A percentile compares a stretch with the other conserved stretches of the same genome.
Conservation (phyloP, 495 filamentous ascomycete species). For the Podospora pseudocomata region DNA sequence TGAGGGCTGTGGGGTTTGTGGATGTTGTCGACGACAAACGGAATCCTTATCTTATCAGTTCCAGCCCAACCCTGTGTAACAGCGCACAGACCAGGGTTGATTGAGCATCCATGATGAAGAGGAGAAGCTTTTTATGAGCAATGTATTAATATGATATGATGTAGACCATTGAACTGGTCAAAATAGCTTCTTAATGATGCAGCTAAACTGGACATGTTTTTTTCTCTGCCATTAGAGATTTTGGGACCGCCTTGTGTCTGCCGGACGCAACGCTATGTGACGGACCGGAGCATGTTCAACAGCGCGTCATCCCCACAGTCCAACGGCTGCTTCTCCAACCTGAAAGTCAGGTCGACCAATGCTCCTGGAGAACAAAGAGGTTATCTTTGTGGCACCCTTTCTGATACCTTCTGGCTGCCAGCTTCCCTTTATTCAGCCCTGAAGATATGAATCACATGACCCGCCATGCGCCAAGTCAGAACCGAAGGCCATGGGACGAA, state of each 20-base stretch:
- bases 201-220: too few relatives aligned
- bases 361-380: background rate
- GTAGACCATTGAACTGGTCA: too few relatives aligned
- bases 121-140: too few relatives aligned
- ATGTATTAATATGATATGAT: too few relatives aligned
- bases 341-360: background rate
- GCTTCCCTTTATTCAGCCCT: background rate
- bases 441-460: background rate
- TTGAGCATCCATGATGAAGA: background rate
- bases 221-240: too few relatives aligned
- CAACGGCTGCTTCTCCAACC: background rate
- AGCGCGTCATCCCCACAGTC: background rate
- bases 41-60: background rate
- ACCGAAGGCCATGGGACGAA: constrained; percentile 8
- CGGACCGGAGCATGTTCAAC: too few relatives aligned
- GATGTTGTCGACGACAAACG: background rate
- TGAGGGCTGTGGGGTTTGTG: background rate
- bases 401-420: background rate
- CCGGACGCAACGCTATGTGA: too few relatives aligned
- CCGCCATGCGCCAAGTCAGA: constrained; percentile 1
- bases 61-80: background rate
- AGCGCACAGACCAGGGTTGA: background rate
- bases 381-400: background rate
- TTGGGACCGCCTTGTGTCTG: too few relatives aligned
- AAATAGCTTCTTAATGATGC: too few relatives aligned